These are phyloP conservation scores for Metschnikowia proteae DNA, from an alignment of 805 yeast species.

Conservation along the genomic window DNA sequence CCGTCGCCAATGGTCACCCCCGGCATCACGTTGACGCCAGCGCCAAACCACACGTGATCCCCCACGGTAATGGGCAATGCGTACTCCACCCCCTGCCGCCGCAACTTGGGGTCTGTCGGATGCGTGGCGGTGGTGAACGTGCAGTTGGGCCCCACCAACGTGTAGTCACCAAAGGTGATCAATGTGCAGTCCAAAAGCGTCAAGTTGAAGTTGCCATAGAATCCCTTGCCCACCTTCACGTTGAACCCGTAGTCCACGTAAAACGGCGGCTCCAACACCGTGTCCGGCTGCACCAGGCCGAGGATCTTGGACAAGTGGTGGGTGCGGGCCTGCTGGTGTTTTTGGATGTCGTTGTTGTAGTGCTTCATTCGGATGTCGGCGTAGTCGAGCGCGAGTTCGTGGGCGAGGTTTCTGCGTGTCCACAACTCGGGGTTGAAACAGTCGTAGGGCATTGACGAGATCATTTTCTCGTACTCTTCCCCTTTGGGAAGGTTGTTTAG, in stretches of 20 bases:
- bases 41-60: constrained; percentile 66
- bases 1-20: constrained; percentile 66
- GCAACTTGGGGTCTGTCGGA: constrained; percentile 47
- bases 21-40: constrained; percentile 51
- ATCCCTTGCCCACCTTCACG: constrained; percentile 50
- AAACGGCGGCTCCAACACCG: constrained; percentile 55
- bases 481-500: constrained; percentile 33
- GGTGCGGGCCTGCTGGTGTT: constrained; percentile 33
- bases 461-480: constrained; percentile 53
- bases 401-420: constrained; percentile 27
- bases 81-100: constrained; percentile 47
- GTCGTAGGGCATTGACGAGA: constrained; percentile 48
- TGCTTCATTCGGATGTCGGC: constrained; percentile 31
- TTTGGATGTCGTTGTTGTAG: constrained; percentile 24
- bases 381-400: constrained; percentile 36
- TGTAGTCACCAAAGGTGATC: constrained; percentile 58
- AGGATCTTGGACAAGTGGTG: constrained; percentile 39
- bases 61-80: constrained; percentile 59
- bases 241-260: constrained; percentile 67
- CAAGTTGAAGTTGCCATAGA: constrained; percentile 57
- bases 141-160: constrained; percentile 61
- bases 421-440: constrained; percentile 27
- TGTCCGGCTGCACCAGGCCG: constrained; percentile 43
- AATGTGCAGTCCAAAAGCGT: constrained; percentile 57
- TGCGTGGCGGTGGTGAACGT: constrained; percentile 62